Percentiles rank a stretch among this genome's conserved stretches.
Evolutionary conservation across 2,329 filamentous ascomycete species (phyloP).

Genomic region (Pleoardoris graminearum): DNA sequence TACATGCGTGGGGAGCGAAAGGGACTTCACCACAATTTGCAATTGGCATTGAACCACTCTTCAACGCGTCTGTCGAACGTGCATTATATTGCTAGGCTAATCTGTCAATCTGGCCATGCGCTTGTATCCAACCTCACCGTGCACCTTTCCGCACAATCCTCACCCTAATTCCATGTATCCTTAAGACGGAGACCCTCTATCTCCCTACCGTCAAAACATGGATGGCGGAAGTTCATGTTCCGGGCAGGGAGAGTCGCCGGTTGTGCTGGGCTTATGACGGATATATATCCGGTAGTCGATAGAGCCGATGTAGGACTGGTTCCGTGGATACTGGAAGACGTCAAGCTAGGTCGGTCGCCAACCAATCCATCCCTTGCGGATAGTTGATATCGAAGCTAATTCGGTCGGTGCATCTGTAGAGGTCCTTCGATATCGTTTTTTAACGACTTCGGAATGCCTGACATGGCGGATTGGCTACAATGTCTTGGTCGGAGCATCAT

Average conservation of each 20-base stretch:
- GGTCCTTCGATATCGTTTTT: background rate
- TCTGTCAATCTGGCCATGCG: background rate
- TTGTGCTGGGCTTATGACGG: background rate
- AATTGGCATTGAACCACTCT: background rate
- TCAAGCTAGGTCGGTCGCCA: slow-evolving; percentile 1
- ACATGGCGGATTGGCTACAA: background rate
- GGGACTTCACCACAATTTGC: background rate
- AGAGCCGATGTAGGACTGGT: background rate
- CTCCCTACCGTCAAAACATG: too few relatives aligned
- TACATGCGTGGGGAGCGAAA: background rate
- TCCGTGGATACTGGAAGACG: background rate
- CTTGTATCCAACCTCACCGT: background rate
- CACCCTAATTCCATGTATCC: too few relatives aligned
- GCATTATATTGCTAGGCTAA: background rate
- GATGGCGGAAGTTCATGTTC: background rate
- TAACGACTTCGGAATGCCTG: background rate
- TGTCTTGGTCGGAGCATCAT: background rate
- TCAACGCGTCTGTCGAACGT: background rate
- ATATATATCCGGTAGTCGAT: background rate
- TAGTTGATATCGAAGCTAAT: background rate
- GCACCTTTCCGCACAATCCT: background rate
- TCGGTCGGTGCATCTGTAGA: background rate
- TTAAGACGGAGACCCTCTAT: too few relatives aligned
- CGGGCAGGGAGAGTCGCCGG: background rate
- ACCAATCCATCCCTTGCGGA: background rate